These are phyloP conservation scores for Perilla frutescens DNA, from an alignment of 257 asterid genomes.

Conservation along the genomic window DNA sequence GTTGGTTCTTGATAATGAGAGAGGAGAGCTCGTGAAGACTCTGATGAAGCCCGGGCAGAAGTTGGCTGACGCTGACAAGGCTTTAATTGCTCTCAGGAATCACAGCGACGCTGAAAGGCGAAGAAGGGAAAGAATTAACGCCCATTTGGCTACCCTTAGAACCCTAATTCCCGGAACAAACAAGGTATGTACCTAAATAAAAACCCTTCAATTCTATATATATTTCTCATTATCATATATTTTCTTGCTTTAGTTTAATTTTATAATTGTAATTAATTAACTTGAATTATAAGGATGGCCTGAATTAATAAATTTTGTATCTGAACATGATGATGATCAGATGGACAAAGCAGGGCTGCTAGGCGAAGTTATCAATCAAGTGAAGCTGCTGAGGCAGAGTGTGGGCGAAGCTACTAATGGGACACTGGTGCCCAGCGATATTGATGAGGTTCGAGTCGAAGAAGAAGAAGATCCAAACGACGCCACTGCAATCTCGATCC, in stretches of 20 bases:
- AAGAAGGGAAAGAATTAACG: slow-evolving; percentile 80
- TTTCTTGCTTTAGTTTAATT: too few relatives aligned
- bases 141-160: slow-evolving; percentile 73
- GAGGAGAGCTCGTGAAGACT: slow-evolving; percentile 68
- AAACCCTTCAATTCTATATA: too few relatives aligned
- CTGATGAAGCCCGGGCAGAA: slow-evolving; percentile 55
- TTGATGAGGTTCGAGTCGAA: slow-evolving; percentile 71
- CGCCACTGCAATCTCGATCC: slow-evolving; percentile 48
- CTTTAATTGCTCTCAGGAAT: slow-evolving; percentile 74
- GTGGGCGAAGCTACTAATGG: slow-evolving; percentile 63
- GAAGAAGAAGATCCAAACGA: slow-evolving; percentile 44
- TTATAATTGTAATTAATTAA: too few relatives aligned
- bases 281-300: too few relatives aligned
- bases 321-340: slow-evolving; percentile 35
- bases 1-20: slow-evolving; percentile 62
- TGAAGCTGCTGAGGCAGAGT: slow-evolving; percentile 53
- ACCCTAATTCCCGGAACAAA: slow-evolving; percentile 71
- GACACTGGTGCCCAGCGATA: slow-evolving; percentile 70
- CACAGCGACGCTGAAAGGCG: slow-evolving; percentile 89
- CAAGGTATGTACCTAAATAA: slow-evolving; percentile 48
- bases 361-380: slow-evolving; percentile 69
- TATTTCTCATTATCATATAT: too few relatives aligned
- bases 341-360: slow-evolving; percentile 92
- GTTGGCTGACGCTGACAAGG: slow-evolving; percentile 64
- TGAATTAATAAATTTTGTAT: too few relatives aligned